phyloP scores from a whole-genome alignment of 331 rosid genomes.

The Quercus tomentella region DNA sequence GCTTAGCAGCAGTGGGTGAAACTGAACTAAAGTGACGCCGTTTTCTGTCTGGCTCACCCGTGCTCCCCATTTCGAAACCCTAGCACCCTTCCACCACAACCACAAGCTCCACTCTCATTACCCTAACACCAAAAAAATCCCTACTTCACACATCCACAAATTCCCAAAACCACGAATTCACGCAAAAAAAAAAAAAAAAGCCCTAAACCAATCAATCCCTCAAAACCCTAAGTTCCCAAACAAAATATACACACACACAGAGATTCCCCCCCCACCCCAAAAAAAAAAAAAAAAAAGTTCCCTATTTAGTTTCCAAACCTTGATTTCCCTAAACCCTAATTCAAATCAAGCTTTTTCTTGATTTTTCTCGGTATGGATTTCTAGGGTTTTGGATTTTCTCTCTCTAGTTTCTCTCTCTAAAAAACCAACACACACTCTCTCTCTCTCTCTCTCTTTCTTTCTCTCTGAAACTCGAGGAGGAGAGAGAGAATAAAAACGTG shows the following conservation, averaged over 20 bases:
- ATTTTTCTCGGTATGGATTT: background rate
- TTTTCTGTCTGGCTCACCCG: slow-evolving; percentile 82
- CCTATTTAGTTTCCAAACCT: slow-evolving; percentile 8
- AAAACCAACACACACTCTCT: background rate
- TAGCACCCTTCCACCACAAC: slow-evolving; percentile 33
- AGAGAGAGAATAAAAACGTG: background rate
- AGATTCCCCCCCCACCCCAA: background rate
- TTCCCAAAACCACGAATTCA: background rate
- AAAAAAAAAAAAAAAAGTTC: background rate
- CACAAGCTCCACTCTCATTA: slow-evolving; percentile 44
- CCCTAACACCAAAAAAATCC: background rate
- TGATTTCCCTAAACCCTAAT: slow-evolving; percentile 14
- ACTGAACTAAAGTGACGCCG: slow-evolving; percentile 90
- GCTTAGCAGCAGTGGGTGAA: slow-evolving; percentile 69
- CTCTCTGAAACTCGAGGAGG: slow-evolving; percentile 15
- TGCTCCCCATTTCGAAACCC: slow-evolving; percentile 95
- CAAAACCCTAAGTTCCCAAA: slow-evolving; percentile 51
- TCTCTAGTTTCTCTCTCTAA: slow-evolving; percentile 16
- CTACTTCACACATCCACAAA: slow-evolving; percentile 8
- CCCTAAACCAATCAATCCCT: slow-evolving; percentile 21
- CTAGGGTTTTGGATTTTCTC: background rate
- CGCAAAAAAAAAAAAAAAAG: slow-evolving; percentile 1
- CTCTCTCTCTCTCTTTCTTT: background rate
- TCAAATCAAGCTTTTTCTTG: slow-evolving; percentile 6
- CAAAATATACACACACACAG: background rate